Base-by-base conservation (phyloP, 768 basidiomycete species). In the Tulasnella sp. region DNA sequence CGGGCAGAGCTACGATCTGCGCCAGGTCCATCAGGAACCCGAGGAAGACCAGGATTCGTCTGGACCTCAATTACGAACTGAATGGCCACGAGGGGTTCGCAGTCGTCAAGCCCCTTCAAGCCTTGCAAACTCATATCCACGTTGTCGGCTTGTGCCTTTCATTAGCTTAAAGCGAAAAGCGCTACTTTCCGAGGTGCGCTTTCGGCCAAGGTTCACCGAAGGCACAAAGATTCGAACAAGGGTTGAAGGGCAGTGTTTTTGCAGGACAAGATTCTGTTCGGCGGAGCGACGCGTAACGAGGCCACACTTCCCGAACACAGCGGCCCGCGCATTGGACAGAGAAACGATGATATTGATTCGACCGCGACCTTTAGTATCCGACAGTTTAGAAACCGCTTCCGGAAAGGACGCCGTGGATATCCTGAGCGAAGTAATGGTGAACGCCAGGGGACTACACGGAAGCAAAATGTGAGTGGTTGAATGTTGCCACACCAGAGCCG, bases 1-100 rank as follows among this genome's bases (percentile, higher is more conserved):
- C 9, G 58, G 58, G 31, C 58, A 64, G 12, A 22, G 49, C n/a
- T 49, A 49, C 49, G 49, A 49, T 34, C 58, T 29, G 29, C 58
- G 22, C 22, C 58, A 64, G 58, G 58, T 15, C 14, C 58, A 64
- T 64, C 58, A 34, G 58, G 58, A 64, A 64, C 58, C 31, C 58
- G 58, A 34, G 31, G 58, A 31, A 31, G 25, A 29, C 31, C 31
- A 34, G 58, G 58, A 34, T 64, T 64, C 15, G 58, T 15, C 25
- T 64, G 58, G 31, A 64, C 31, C 58, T 64, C 58, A 64, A 64
- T 64, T 64, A 64, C 58, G 58, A 64, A 64, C 58, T 64, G 58
- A 64, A 64, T 64, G 11, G 31, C 58, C 58, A 64, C 58, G 58
- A 64, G 58, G 49, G 58, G 29, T 34, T 34, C 31, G 58, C 25